Evolutionary conservation across 1,284 basidiomycete genomes (phyloP).

Genomic region (Fomitopsis palustris): DNA sequence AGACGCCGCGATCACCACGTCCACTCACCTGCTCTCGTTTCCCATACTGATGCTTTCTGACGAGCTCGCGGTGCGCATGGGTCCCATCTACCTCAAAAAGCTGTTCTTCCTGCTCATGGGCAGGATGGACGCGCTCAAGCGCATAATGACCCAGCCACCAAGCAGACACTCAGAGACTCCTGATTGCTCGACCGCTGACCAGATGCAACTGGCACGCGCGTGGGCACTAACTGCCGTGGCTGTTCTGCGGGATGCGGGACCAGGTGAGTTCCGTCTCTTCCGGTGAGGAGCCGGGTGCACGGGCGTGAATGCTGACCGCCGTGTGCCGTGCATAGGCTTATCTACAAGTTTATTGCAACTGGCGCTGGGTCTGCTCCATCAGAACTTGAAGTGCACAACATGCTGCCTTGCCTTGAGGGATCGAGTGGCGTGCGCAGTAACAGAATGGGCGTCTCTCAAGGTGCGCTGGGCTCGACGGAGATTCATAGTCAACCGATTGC

Average conservation of each 20-base stretch:
- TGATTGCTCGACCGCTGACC: constrained; percentile 30
- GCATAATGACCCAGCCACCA: constrained; percentile 33
- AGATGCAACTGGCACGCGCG: constrained; percentile 21
- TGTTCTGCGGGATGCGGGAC: not conserved
- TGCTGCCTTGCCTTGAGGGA: not conserved
- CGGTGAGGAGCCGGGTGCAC: not conserved
- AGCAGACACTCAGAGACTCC: constrained; percentile 30
- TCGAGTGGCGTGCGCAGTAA: no score
- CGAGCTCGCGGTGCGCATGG: constrained; percentile 29
- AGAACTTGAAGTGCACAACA: not conserved
- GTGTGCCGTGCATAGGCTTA: not conserved
- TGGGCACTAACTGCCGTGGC: not conserved
- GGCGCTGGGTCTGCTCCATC: not conserved
- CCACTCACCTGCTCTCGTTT: constrained; percentile 30
- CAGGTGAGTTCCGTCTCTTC: not conserved
- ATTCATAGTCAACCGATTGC: no score
- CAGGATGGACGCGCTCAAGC: constrained; percentile 34
- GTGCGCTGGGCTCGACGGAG: no score
- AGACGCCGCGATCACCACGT: constrained; percentile 31
- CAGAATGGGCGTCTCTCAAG: no score
- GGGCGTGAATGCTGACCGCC: not conserved
- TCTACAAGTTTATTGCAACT: not conserved
- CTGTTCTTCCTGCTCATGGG: constrained; percentile 37
- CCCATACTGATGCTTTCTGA: constrained; percentile 30
- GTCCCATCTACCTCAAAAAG: constrained; percentile 32